Conservation (phyloP, 2,329 filamentous ascomycete species). For the Endothia cerciana region DNA sequence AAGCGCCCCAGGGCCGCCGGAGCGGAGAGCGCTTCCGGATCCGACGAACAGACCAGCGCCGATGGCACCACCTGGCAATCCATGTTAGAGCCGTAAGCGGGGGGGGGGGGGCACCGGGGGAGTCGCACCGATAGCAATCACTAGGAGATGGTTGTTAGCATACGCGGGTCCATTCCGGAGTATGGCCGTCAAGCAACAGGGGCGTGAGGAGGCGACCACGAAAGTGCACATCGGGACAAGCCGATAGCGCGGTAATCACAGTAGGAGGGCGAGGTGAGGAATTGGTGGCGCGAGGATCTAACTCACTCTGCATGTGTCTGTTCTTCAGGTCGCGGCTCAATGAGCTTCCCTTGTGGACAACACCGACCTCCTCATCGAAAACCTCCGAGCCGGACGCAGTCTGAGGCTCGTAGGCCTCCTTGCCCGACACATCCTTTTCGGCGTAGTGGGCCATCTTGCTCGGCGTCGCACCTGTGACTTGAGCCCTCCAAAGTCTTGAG, state of each 20-base stretch:
- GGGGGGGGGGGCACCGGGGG: not conserved
- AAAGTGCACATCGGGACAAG: too few relatives aligned
- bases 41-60: constrained; percentile 70
- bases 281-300: not conserved
- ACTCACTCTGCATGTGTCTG: constrained; percentile 46
- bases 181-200: not conserved
- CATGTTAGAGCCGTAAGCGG: constrained; percentile 1
- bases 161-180: not conserved
- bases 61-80: constrained; percentile 46
- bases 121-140: constrained; percentile 49
- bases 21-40: constrained; percentile 61
- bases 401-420: constrained; percentile 30
- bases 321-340: constrained; percentile 42
- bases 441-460: constrained; percentile 36
- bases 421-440: constrained; percentile 33
- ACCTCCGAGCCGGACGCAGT: constrained; percentile 30
- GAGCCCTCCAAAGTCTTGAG: not conserved
- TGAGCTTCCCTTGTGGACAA: constrained; percentile 39
- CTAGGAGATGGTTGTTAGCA: constrained; percentile 11
- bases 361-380: constrained; percentile 42
- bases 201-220: not conserved
- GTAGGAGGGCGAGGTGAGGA: too few relatives aligned
- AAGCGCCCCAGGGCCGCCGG: constrained; percentile 61
- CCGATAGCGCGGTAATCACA: too few relatives aligned
- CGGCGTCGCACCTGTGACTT: not conserved